Evolutionary conservation across 2,329 filamentous ascomycete species (phyloP), one percentile per base, ranked within the genome.

Genomic region (Paracoccidioides brasiliensis): DNA sequence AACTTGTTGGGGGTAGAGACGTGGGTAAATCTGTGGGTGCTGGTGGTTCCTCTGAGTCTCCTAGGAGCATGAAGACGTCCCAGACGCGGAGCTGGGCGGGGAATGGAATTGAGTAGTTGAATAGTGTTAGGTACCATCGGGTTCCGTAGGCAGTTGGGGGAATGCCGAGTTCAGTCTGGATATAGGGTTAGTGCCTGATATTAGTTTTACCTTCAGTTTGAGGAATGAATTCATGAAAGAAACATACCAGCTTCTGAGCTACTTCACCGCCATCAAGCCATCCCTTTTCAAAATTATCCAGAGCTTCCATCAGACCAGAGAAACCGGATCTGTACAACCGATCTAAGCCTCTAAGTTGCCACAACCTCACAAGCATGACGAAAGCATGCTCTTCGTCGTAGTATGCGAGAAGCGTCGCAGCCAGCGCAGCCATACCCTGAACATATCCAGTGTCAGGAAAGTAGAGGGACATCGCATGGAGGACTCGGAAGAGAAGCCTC

Each of bases 61-160:
- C 93, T 10, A 97, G 80, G 12, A 98, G 81, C 80, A 98, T 89
- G 72, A 97, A 97, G 1, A 96, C 87, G 67, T 98, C 93, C 93
- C 93, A 98, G 14, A 98, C 86, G 51, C 93, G 86, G 40, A 98
- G 82, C 70, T 97, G 93, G 3, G 91, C 90, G 0, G 88, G 80
- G 64, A 97, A 98, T 0, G 93, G 93, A 53, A 98, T 88, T 14
- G 89, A 94, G 66, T 97, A 86, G 71, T 97, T 97, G 78, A 98
- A 98, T 7, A 98, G 77, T 1, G 93, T 98, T 53, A 98, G 78
- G 68, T 98, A 98, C 93, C 93, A 98, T 53, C 90, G 80, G 3
- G 91, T 97, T 37, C 90, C 93, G 67, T 96, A 98, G n/a, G 90
- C 85, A 1, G 90, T 95, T 15, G 88, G 83, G 44, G 88, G 83